Base-by-base conservation (phyloP, 2,329 filamentous ascomycete genomes). In the Fusarium odoratissimum region DNA sequence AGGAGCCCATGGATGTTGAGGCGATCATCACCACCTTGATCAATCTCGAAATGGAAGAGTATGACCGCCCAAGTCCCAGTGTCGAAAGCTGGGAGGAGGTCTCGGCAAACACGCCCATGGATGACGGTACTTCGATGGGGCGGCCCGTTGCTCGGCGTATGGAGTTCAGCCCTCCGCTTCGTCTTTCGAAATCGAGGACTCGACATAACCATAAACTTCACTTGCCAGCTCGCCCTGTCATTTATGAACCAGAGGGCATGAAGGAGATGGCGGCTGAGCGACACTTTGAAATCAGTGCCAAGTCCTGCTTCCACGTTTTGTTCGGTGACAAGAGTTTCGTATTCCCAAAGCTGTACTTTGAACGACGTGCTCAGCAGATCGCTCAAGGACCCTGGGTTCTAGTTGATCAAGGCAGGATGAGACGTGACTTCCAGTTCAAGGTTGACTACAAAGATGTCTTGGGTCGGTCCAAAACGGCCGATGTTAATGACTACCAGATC, bases 241-340 rank as follows among this genome's bases (percentile, higher is more conserved):
- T 93, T 16, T 98, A 95, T 79, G 92, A 94, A 64, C 96, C 96
- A 3, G 89, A 92, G 69, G 93, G 92, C 59, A 95, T 97, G 89
- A 90, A 91, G 58, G 87, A 89, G 72, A 88, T 92, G 73, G 91
- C 92, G 12, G 90, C 93, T 2, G 93, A 97, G 80, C 90, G 93
- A 69, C 89, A 94, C 73, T 97, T 97, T 80, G 93, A 97, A 74
- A 91, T 98, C 68, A 97, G 94, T 71, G 92, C 96, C 51, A 98
- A 99, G 81, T 94, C 94, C 0, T 91, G 97, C 64, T 99, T 98
- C 81, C 95, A 98, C 79, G 93, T 98, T 21, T 88, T 99, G 57
- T 99, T 98, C 81, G 96, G 96, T 41, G 96, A 99, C 82, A 97
- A 95, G 83, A 97, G 94, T 80, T 94, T 95, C 38, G 91, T 98